Conservation (phyloP, 2,329 filamentous ascomycete species). For the Diaporthe aspalathi region DNA sequence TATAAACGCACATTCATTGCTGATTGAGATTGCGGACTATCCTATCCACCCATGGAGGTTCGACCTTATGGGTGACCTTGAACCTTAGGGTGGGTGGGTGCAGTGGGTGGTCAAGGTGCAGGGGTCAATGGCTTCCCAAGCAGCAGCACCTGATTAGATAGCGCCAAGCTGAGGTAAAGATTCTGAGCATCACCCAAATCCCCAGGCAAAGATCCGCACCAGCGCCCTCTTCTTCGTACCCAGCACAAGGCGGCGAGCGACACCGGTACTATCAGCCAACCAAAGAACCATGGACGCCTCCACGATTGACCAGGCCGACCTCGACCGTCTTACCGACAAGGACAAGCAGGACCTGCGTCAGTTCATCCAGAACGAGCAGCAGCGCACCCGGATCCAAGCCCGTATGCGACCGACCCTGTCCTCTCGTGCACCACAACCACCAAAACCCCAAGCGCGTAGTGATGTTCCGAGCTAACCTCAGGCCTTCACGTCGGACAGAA, state of each 20-base stretch:
- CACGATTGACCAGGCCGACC: constrained; percentile 66
- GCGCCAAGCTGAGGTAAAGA: constrained; percentile 31
- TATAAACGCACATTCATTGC: accelerated
- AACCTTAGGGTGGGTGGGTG: neutral
- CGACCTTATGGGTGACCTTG: neutral
- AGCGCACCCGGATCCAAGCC: constrained; percentile 77
- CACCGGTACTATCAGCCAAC: neutral
- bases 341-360: constrained; percentile 91
- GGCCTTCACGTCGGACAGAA: constrained; percentile 50
- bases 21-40: neutral
- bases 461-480: neutral
- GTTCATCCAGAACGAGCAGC: constrained; percentile 85
- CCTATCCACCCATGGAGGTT: neutral
- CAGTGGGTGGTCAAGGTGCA: neutral
- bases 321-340: constrained; percentile 79
- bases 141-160: constrained; percentile 28
- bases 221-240: neutral
- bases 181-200: constrained; percentile 28
- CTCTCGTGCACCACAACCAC: neutral
- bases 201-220: neutral
- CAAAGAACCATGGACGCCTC: constrained; percentile 36
- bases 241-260: neutral
- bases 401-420: constrained; percentile 59
- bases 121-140: constrained; percentile 11
- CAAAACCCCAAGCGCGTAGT: neutral